A percentile compares a stretch with the other conserved stretches of the same genome.
Evolutionary conservation across 2,329 filamentous ascomycete genomes (phyloP).

Genomic region (Geoglossum cookeanum): DNA sequence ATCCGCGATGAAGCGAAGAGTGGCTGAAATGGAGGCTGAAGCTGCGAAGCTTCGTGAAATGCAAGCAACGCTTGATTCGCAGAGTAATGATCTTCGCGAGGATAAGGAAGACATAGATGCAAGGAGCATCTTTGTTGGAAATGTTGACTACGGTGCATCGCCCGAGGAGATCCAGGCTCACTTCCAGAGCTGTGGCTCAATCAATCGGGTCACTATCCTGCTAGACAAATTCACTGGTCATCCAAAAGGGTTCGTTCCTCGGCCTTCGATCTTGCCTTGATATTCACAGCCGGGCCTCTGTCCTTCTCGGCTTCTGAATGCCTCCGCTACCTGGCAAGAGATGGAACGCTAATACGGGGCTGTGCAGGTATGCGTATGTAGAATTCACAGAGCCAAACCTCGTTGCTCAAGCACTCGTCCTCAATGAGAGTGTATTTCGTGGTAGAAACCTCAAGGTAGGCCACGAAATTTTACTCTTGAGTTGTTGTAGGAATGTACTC

Average conservation of each 20-base stretch:
- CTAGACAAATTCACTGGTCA: slow-evolving; percentile 97
- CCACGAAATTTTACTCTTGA: neutral
- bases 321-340: slow-evolving; percentile 41
- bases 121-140: slow-evolving; percentile 93
- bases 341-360: slow-evolving; percentile 28
- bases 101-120: slow-evolving; percentile 92
- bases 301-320: slow-evolving; percentile 6
- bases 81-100: slow-evolving; percentile 65
- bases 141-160: slow-evolving; percentile 92
- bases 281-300: neutral
- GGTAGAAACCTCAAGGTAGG: slow-evolving; percentile 84
- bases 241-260: slow-evolving; percentile 73
- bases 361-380: slow-evolving; percentile 82
- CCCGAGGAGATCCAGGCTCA: slow-evolving; percentile 97
- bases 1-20: slow-evolving; percentile 66
- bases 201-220: slow-evolving; percentile 94
- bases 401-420: slow-evolving; percentile 78
- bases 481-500: neutral
- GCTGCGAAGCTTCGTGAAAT: slow-evolving; percentile 72
- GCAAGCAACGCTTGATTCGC: slow-evolving; percentile 70
- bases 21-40: slow-evolving; percentile 82
- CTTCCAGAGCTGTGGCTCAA: slow-evolving; percentile 91
- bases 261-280: slow-evolving; percentile 4
- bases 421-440: slow-evolving; percentile 93
- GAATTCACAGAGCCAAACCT: slow-evolving; percentile 91